A percentile compares a stretch with the other conserved stretches of the same genome.
Evolutionary conservation across 139 green algal genomes (phyloP).

Genomic region (Marvania coccoides): DNA sequence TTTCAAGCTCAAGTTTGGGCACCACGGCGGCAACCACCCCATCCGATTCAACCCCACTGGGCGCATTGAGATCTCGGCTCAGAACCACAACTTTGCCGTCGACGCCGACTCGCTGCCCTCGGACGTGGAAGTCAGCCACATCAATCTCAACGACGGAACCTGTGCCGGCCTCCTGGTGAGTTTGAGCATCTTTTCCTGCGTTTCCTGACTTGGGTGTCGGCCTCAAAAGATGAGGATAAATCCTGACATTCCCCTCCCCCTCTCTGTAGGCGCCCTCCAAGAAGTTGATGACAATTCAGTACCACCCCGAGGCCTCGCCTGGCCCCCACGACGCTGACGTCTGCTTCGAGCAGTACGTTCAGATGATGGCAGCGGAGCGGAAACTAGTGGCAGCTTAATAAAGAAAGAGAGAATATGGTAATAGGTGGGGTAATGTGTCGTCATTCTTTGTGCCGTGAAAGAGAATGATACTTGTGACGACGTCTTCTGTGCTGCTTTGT

Average conservation of each 20-base stretch:
- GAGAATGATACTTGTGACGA: too few species aligned
- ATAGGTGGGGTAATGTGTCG: too few species aligned
- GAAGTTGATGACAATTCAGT: conserved; percentile 95
- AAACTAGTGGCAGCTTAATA: conserved; percentile 14
- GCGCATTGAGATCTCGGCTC: conserved; percentile 74
- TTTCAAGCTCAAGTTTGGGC: conserved; percentile 99
- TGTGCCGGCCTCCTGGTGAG: conserved; percentile 86
- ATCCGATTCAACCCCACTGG: conserved; percentile 60
- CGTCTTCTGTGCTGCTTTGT: too few species aligned
- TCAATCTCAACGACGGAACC: conserved; percentile 99
- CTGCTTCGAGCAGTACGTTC: conserved; percentile 83
- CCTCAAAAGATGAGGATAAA: too few species aligned
- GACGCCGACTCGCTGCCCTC: conserved; percentile 79
- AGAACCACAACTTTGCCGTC: conserved; percentile 99
- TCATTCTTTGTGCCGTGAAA: too few species aligned
- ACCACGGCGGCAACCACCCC: conserved; percentile 99
- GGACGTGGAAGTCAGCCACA: conserved; percentile 80
- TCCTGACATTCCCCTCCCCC: too few species aligned
- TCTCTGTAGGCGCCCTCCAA: conserved; percentile 3
- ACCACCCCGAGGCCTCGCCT: conserved; percentile 95
- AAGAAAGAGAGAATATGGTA: too few species aligned
- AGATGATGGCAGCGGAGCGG: conserved; percentile 60
- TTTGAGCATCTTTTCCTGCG: too few species aligned
- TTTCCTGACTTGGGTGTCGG: too few species aligned
- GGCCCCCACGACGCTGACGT: conserved; percentile 96